These are phyloP conservation scores for Yamadazyma laniorum DNA, from an alignment of 805 yeast genomes.

Conservation along the genomic window DNA sequence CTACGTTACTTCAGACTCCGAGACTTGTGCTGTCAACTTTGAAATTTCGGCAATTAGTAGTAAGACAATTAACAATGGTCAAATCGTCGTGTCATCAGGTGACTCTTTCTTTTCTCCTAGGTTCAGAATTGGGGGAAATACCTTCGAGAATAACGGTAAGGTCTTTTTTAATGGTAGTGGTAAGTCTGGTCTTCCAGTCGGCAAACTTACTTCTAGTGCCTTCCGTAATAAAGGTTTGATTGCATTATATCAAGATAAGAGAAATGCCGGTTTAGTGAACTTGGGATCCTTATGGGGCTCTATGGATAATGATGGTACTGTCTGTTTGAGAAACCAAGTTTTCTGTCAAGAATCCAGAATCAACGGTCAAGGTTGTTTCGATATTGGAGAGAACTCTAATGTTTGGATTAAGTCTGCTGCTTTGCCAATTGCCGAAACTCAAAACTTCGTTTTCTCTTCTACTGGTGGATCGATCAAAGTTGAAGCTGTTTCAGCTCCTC, in stretches of 20 bases:
- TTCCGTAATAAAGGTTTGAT: conserved; percentile 21
- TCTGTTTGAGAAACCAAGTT: conserved; percentile 21
- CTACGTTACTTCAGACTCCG: conserved; percentile 18
- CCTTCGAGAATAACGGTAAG: conserved; percentile 23
- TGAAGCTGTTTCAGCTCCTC: conserved; percentile 17
- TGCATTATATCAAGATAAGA: conserved; percentile 18
- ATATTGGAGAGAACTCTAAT: conserved; percentile 15
- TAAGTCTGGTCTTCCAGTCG: conserved; percentile 14
- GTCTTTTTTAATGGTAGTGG: conserved; percentile 22
- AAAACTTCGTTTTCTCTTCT: conserved; percentile 16
- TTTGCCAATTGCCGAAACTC: conserved; percentile 12
- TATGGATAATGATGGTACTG: conserved; percentile 19
- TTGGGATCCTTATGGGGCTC: conserved; percentile 15
- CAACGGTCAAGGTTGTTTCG: conserved; percentile 23
- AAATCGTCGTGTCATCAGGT: conserved; percentile 21
- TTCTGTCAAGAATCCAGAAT: conserved; percentile 19
- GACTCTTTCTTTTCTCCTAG: conserved; percentile 17
- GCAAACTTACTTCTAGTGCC: conserved; percentile 9
- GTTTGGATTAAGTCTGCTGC: conserved; percentile 14
- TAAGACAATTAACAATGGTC: conserved; percentile 19
- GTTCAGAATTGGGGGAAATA: conserved; percentile 17
- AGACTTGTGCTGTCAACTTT: conserved; percentile 15
- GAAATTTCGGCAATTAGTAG: conserved; percentile 10
- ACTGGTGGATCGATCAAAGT: conserved; percentile 15
- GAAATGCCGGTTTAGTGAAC: conserved; percentile 18